A percentile compares a stretch with the other conserved stretches of the same genome.
Evolutionary conservation across 768 basidiomycete species (phyloP).

Genomic region (Phylloporus rhodoxanthus): DNA sequence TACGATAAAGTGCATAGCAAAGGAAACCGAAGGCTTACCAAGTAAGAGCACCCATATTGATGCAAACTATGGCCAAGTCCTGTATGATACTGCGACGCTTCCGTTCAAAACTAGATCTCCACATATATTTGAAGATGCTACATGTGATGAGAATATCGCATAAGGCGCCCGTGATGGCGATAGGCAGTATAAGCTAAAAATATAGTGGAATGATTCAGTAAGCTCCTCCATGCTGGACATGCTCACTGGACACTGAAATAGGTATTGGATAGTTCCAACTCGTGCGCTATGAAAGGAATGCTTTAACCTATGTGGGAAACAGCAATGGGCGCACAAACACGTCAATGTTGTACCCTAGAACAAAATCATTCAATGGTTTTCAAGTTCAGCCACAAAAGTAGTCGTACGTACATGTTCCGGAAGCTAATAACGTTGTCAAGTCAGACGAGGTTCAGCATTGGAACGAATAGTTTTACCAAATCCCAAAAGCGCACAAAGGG

Average conservation of each 20-base stretch:
- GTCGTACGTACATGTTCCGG: slow-evolving; percentile 4
- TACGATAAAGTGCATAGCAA: neutral
- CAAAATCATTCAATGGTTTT: neutral
- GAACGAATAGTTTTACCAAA: slow-evolving; percentile 1
- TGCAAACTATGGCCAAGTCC: slow-evolving; percentile 9
- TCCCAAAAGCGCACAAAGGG: neutral
- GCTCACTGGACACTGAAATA: slow-evolving; percentile 7
- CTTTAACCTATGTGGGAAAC: neutral
- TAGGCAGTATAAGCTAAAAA: slow-evolving; percentile 3
- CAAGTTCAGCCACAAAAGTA: neutral
- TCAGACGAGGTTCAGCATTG: neutral
- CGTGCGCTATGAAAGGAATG: slow-evolving; percentile 1
- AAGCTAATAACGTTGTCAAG: neutral
- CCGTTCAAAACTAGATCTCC: slow-evolving; percentile 8
- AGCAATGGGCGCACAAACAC: neutral
- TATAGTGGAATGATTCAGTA: neutral
- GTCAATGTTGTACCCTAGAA: slow-evolving; percentile 4
- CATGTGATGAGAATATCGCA: slow-evolving; percentile 10
- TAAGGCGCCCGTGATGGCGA: neutral
- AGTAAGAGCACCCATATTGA: slow-evolving; percentile 11
- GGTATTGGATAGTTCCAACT: slow-evolving; percentile 1
- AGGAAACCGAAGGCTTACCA: neutral
- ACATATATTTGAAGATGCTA: slow-evolving; percentile 11
- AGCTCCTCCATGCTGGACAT: too few species aligned
- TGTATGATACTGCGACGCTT: slow-evolving; percentile 3